Base-by-base conservation (phyloP, 2,329 filamentous ascomycete genomes). In the Microcera coccophila region DNA sequence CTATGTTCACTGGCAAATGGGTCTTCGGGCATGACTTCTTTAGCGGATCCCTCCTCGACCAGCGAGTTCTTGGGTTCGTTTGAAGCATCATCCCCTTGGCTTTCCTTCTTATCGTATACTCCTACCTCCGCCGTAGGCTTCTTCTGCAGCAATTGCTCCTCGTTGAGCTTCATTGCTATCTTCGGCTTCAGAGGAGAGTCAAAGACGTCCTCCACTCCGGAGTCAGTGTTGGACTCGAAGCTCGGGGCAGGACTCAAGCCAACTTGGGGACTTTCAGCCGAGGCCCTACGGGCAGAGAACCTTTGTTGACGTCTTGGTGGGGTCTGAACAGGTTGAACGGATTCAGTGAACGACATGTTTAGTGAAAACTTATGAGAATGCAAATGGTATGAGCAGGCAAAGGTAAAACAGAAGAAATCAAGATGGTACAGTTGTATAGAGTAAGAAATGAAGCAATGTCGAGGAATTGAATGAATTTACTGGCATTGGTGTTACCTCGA, bases 1-100 rank as follows among this genome's bases (percentile, higher is more conserved):
- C 64, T 68, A 10, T 55, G 48, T 36, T 61, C 61, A 19, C 50
- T 66, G 16, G 65, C 59, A 34, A 68, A 68, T 0, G 64, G 62
- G 17, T 65, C 57, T 14, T 62, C 52, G 1, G 55, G 44, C 31
- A 61, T 44, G 4, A 43, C 4, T 29, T 36, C 38, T 5, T 5
- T 8, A n/a, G 33, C 29, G 3, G 15, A 9, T 9, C 34, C 17
- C 14, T 38, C 31, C 22, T 26, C 22, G 12, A 12, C 22, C 22
- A 12, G 22, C 12, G 22, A 26, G 22, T 7, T 7, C 7, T 7
- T 26, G 22, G 7, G 7, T 26, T 26, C 22, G 22, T 26, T 26
- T 7, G 12, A 12, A 12, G 22, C 22, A 12, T 26, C 22, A 7
- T 26, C 7, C 22, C 22, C 7, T 26, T 26, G 22, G 12, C 22